Percentiles rank a stretch among this genome's conserved stretches.
These are phyloP conservation scores for Alternaria arbusti DNA, from an alignment of 2,329 filamentous ascomycete genomes.

Conservation along the genomic window DNA sequence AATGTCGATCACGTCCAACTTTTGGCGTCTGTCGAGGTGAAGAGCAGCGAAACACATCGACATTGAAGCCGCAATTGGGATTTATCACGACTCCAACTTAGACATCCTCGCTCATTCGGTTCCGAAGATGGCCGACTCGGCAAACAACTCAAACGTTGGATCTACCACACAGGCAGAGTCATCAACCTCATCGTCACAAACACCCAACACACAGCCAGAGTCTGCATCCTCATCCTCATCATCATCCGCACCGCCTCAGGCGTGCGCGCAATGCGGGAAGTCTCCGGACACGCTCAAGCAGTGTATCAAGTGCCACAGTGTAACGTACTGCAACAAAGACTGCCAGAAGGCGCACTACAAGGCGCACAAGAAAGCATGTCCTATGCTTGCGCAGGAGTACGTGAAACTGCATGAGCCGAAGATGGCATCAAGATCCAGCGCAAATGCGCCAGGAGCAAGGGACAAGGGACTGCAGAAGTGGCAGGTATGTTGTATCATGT, in stretches of 20 bases:
- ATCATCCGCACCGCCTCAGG: conserved; percentile 14
- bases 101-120: no score
- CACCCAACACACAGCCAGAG: neutral
- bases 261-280: conserved; percentile 36
- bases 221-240: conserved; percentile 11
- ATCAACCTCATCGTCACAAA: neutral
- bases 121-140: neutral
- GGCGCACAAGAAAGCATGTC: conserved; percentile 51
- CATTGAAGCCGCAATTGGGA: neutral
- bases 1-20: conserved; percentile 10
- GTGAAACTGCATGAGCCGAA: conserved; percentile 47
- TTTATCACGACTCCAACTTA: neutral
- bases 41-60: neutral
- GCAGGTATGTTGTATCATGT: conserved; percentile 34
- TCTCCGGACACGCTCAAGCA: conserved; percentile 37
- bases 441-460: conserved; percentile 35
- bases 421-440: conserved; percentile 41
- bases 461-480: conserved; percentile 50
- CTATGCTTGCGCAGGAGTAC: conserved; percentile 48
- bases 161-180: neutral
- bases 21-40: neutral
- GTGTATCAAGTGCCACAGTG: conserved; percentile 50
- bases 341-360: conserved; percentile 51
- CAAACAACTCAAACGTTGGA: neutral
- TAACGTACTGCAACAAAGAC: conserved; percentile 49